Evolutionary conservation across 805 yeast species (phyloP), one percentile per base, ranked within the genome.

Genomic region (Wickerhamiella hasegawae): DNA sequence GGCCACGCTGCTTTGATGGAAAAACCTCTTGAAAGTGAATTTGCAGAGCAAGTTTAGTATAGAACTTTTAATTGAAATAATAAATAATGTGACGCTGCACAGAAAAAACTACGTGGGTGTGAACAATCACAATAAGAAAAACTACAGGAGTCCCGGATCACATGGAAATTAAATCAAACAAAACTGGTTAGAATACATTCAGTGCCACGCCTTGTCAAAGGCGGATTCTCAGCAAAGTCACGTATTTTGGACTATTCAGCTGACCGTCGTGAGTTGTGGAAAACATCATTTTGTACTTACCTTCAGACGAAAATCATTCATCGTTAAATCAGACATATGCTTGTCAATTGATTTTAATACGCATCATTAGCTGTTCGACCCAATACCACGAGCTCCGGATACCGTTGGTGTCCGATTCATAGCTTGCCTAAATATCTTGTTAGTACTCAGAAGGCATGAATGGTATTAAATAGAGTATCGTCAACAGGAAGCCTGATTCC

Each of bases 261-360:
- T 44, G 77, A 71, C 77, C 77, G 76, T 71, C 77, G 77, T 71
- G 77, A 69, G 66, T 63, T 51, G 67, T 62, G 71, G 69, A 56
- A 51, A 58, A 68, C 76, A 69, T 71, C 76, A 71, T 68, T 53
- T 47, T 47, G 32, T 37, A 46, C 52, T 46, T 48, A 46, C 51
- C 52, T 44, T 71, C 78, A 71, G 77, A 70, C 75, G 51, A 55
- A 63, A 69, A 71, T 65, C 58, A 66, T 56, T 61, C 71, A 56
- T 71, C 84, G 63, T 71, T 83, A 62, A 54, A 39, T 84, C 93
- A 76, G 96, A 84, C 94, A 85, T 85, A 85, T 85, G 96, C 96
- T 85, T 85, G 96, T 85, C 94, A 60, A 60, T 60, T 65, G 52
- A 58, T 71, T 71, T 68, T n/a, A 69, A 65, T 70, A 69, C 67